Conservation (phyloP, 2,329 filamentous ascomycete species). For the Colletotrichum chlorophyti region DNA sequence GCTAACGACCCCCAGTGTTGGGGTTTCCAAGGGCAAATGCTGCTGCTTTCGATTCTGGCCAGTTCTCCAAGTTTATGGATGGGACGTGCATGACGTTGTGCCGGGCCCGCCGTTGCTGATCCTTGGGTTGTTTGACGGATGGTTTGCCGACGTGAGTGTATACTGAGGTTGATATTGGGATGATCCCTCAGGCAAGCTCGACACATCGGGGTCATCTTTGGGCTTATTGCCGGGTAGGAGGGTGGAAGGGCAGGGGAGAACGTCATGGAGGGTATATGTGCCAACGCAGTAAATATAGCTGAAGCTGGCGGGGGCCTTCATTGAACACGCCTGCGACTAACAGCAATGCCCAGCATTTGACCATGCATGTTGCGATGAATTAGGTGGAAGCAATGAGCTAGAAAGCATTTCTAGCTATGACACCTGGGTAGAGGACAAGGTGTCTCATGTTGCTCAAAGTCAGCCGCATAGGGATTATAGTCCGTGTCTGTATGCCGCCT, state of each 20-base stretch:
- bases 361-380: not conserved
- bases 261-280: constrained; percentile 26
- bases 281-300: constrained; percentile 3
- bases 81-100: constrained; percentile 16
- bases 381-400: no score
- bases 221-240: not conserved
- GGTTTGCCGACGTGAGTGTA: not conserved
- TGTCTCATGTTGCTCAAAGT: no score
- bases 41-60: not conserved
- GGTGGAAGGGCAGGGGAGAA: not conserved
- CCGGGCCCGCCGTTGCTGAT: constrained; percentile 2
- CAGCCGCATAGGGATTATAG: no score
- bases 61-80: not conserved
- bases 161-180: not conserved
- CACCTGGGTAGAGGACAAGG: no score
- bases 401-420: no score
- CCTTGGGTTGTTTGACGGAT: constrained; percentile 3
- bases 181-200: not conserved
- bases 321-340: no score
- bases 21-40: constrained; percentile 4
- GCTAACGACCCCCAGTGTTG: no score
- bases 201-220: constrained; percentile 1
- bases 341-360: not conserved
- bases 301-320: not conserved
- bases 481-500: no score